Evolutionary conservation across 2,329 filamentous ascomycete genomes (phyloP).

Genomic region (Cytospora schulzeri): DNA sequence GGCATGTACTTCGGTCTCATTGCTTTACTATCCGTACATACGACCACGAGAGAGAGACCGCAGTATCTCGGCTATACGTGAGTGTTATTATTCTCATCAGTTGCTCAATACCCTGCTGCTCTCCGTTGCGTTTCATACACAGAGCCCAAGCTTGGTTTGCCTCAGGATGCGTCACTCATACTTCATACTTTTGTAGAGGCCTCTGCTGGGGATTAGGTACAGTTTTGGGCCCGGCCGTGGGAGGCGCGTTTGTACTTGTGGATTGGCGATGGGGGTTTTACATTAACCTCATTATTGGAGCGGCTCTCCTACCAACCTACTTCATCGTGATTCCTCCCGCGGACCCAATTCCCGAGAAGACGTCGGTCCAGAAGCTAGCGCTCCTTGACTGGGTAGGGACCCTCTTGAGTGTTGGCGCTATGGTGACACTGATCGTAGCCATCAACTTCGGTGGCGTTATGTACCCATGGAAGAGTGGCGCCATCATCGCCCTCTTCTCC

Average conservation of each 20-base stretch:
- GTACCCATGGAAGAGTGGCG: constrained; percentile 22
- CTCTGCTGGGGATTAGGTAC: too few relatives aligned
- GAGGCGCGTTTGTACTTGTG: too few relatives aligned
- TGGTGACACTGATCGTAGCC: constrained; percentile 19
- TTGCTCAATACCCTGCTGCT: too few relatives aligned
- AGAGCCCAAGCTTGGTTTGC: too few relatives aligned
- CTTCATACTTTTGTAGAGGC: too few relatives aligned
- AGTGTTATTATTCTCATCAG: too few relatives aligned
- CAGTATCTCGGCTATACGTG: too few relatives aligned
- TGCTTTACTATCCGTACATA: too few relatives aligned
- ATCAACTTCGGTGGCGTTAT: constrained; percentile 18
- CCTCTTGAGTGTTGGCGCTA: constrained; percentile 15
- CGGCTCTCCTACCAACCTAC: constrained; percentile 45
- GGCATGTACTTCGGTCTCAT: constrained; percentile 6
- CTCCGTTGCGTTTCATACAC: too few relatives aligned
- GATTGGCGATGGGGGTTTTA: constrained; percentile 48
- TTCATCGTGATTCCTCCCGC: constrained; percentile 42
- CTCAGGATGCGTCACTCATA: too few relatives aligned
- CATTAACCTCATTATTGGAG: constrained; percentile 51
- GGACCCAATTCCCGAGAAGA: not conserved
- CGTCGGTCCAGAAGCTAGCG: not conserved
- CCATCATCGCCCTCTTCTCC: constrained; percentile 27
- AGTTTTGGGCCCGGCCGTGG: too few relatives aligned
- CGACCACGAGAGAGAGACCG: too few relatives aligned
- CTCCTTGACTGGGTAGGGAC: constrained; percentile 16